Conservation (phyloP, 1,284 basidiomycete genomes). For the Sanguinoderma infundibulare region DNA sequence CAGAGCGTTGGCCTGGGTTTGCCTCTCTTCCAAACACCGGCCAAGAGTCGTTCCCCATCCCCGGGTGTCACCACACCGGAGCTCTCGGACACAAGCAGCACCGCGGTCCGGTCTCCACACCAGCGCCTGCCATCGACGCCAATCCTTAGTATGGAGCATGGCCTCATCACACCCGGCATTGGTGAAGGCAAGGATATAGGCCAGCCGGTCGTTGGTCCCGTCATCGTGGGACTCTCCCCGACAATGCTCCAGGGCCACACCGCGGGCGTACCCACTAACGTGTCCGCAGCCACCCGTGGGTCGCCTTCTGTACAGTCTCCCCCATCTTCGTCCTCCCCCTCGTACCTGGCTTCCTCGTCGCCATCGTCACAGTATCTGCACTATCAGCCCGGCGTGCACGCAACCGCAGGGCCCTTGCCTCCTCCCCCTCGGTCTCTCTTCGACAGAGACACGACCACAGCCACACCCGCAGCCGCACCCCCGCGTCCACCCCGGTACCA, state of each 20-base stretch:
- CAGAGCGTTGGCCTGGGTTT: constrained; percentile 32
- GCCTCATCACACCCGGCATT: constrained; percentile 55
- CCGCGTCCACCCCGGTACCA: constrained; percentile 68
- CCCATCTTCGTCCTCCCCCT: constrained; percentile 10
- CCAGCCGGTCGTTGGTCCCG: constrained; percentile 61
- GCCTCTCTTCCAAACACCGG: constrained; percentile 58
- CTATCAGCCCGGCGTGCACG: constrained; percentile 70
- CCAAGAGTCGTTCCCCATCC: constrained; percentile 50
- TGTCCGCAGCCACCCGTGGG: constrained; percentile 4
- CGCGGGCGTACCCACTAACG: not conserved
- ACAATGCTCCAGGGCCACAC: constrained; percentile 25
- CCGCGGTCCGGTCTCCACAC: constrained; percentile 15
- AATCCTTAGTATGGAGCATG: constrained; percentile 23
- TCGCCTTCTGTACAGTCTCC: constrained; percentile 14
- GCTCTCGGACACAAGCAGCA: constrained; percentile 32
- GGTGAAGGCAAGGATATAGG: constrained; percentile 60
- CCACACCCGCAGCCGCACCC: constrained; percentile 57
- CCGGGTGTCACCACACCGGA: constrained; percentile 43
- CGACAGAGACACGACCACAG: constrained; percentile 39
- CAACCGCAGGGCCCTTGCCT: constrained; percentile 73
- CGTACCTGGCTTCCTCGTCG: constrained; percentile 11
- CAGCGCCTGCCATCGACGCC: constrained; percentile 24
- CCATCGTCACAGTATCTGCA: constrained; percentile 46
- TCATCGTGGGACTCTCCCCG: constrained; percentile 50
- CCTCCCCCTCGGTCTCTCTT: constrained; percentile 64